Percentiles rank a stretch among this genome's conserved stretches.
phyloP scores from a whole-genome alignment of 2,329 filamentous ascomycete species.

The Aspergillus sp. region DNA sequence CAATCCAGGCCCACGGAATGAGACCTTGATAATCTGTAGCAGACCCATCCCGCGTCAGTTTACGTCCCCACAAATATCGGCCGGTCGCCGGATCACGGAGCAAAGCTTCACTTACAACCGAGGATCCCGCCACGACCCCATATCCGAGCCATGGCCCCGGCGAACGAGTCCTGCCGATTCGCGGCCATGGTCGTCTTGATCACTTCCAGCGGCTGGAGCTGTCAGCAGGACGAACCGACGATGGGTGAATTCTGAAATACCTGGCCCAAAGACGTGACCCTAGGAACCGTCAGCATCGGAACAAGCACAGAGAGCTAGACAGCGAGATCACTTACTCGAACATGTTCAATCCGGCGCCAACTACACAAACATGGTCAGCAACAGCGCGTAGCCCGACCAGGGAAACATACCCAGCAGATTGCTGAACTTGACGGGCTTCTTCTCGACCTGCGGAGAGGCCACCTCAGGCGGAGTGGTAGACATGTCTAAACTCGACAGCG shows the following conservation, averaged over 20 bases:
- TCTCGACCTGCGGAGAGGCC: slow-evolving; percentile 62
- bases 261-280: slow-evolving; percentile 61
- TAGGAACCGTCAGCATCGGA: slow-evolving; percentile 18
- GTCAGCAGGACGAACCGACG: slow-evolving; percentile 30
- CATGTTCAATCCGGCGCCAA: slow-evolving; percentile 89
- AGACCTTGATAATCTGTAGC: slow-evolving; percentile 90
- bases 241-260: slow-evolving; percentile 25
- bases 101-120: slow-evolving; percentile 61
- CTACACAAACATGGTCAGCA: slow-evolving; percentile 26
- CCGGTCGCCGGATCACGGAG: slow-evolving; percentile 6
- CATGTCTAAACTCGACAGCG: slow-evolving; percentile 46
- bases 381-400: slow-evolving; percentile 8
- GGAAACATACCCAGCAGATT: slow-evolving; percentile 66
- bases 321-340: slow-evolving; percentile 58
- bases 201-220: slow-evolving; percentile 86
- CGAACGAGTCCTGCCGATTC: slow-evolving; percentile 82
- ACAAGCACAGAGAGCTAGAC: not conserved
- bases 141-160: slow-evolving; percentile 69
- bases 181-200: slow-evolving; percentile 99
- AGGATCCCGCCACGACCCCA: slow-evolving; percentile 89
- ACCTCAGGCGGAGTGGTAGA: slow-evolving; percentile 40
- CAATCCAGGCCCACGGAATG: slow-evolving; percentile 99
- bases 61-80: slow-evolving; percentile 8
- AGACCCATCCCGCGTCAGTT: slow-evolving; percentile 7
- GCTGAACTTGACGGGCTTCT: slow-evolving; percentile 99